These are phyloP conservation scores for Styphnolobium japonicum DNA, from an alignment of 306 rosid genomes.

Conservation along the genomic window DNA sequence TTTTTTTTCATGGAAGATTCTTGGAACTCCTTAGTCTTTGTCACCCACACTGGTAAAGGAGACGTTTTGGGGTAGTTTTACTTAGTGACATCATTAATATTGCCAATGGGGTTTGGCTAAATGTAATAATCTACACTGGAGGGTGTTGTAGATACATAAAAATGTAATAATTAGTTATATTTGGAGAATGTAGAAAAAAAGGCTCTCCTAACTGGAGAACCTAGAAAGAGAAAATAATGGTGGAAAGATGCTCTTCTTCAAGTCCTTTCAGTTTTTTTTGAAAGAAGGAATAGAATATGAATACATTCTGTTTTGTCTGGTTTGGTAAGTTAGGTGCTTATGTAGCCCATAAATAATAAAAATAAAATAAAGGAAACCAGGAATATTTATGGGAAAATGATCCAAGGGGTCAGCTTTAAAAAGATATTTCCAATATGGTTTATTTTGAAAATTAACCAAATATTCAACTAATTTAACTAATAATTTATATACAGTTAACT, in stretches of 20 bases:
- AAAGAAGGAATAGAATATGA: constrained; percentile 36
- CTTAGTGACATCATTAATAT: constrained; percentile 2
- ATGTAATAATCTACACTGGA: neutral
- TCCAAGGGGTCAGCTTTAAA: too few relatives aligned
- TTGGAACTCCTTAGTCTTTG: constrained; percentile 25
- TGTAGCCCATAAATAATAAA: constrained; percentile 32
- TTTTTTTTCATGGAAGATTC: constrained; percentile 37
- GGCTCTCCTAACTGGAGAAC: neutral
- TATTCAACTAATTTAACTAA: too few relatives aligned
- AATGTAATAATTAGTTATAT: neutral
- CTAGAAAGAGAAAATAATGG: constrained; percentile 11
- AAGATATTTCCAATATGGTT: too few relatives aligned
- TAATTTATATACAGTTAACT: too few relatives aligned
- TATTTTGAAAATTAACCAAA: too few relatives aligned
- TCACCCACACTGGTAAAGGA: constrained; percentile 30
- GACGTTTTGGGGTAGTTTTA: neutral
- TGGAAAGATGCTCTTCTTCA: constrained; percentile 13
- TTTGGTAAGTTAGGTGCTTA: constrained; percentile 30
- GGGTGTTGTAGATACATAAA: neutral
- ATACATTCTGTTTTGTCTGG: constrained; percentile 36
- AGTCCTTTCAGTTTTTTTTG: constrained; percentile 29
- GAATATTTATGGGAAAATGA: too few relatives aligned
- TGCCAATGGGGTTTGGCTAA: constrained; percentile 5
- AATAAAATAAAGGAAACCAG: constrained; percentile 11
- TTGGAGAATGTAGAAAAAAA: neutral